Evolutionary conservation across 1,139 yeast species (phyloP).

Genomic region (Geotrichum siamense): DNA sequence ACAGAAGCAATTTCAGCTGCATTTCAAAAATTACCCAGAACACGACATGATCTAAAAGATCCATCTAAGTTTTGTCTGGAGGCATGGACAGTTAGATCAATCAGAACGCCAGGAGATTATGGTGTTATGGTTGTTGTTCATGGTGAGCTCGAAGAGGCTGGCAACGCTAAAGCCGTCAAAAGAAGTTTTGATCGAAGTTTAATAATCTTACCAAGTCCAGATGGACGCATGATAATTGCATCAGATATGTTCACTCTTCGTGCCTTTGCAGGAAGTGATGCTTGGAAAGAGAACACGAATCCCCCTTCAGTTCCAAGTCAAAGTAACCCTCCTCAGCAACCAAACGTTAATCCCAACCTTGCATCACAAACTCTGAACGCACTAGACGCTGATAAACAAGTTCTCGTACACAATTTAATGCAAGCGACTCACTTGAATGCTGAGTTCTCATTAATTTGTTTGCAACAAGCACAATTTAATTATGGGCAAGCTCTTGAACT

Average conservation of each 20-base stretch:
- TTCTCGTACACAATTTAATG: constrained; percentile 56
- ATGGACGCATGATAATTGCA: constrained; percentile 70
- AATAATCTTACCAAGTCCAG: constrained; percentile 55
- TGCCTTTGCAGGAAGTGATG: constrained; percentile 49
- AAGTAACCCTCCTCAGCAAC: constrained; percentile 18
- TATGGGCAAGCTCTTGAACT: constrained; percentile 61
- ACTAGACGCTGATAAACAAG: constrained; percentile 53
- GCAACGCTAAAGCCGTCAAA: constrained; percentile 37
- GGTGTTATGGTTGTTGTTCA: constrained; percentile 76
- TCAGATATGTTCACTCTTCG: constrained; percentile 73
- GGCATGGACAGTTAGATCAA: constrained; percentile 46
- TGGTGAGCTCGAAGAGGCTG: constrained; percentile 69
- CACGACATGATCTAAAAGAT: constrained; percentile 62
- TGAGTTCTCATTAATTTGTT: constrained; percentile 74
- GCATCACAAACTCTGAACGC: constrained; percentile 26
- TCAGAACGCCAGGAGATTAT: constrained; percentile 49
- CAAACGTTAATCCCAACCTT: constrained; percentile 22
- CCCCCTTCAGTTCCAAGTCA: constrained; percentile 8
- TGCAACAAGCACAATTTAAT: constrained; percentile 87
- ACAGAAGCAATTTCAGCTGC: constrained; percentile 54
- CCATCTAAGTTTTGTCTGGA: constrained; percentile 74
- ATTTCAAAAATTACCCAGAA: constrained; percentile 63
- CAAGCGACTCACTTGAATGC: constrained; percentile 69
- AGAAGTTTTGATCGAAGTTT: constrained; percentile 87
- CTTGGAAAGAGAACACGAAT: constrained; percentile 44